These are phyloP conservation scores for Lodderomyces margitis DNA, from an alignment of 1,139 yeast species.

Conservation along the genomic window DNA sequence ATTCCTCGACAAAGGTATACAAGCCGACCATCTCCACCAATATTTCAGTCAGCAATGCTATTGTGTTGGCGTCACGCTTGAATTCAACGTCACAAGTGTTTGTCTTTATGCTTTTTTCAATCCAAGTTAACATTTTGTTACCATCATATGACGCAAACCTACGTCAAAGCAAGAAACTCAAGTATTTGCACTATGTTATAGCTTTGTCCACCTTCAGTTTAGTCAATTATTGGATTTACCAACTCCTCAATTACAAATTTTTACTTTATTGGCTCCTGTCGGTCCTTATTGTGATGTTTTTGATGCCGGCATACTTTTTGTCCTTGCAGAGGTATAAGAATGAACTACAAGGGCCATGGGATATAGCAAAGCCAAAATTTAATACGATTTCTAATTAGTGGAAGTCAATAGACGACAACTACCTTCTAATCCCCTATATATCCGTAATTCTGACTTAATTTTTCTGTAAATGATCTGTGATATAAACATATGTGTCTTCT, in stretches of 20 bases:
- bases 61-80: conserved; percentile 84
- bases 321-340: conserved; percentile 77
- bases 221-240: conserved; percentile 22
- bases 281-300: conserved; percentile 49
- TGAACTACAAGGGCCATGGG: conserved; percentile 94
- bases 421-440: no score
- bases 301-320: conserved; percentile 70
- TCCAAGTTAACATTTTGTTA: conserved; percentile 67
- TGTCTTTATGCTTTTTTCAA: conserved; percentile 72
- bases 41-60: conserved; percentile 79
- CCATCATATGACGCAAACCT: conserved; percentile 69
- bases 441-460: neutral
- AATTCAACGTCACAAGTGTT: conserved; percentile 74
- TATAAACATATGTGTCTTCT: conserved; percentile 33
- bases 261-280: conserved; percentile 49
- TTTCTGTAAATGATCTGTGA: conserved; percentile 5
- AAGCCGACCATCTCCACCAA: conserved; percentile 77
- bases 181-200: conserved; percentile 31
- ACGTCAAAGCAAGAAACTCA: conserved; percentile 31
- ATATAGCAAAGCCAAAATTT: conserved; percentile 66
- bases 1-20: conserved; percentile 43
- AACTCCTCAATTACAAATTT: conserved; percentile 24
- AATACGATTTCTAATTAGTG: conserved; percentile 5
- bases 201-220: conserved; percentile 16
- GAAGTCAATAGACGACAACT: no score